phyloP scores from a whole-genome alignment of 441 rosid genomes.

The Metrosideros polymorpha region DNA sequence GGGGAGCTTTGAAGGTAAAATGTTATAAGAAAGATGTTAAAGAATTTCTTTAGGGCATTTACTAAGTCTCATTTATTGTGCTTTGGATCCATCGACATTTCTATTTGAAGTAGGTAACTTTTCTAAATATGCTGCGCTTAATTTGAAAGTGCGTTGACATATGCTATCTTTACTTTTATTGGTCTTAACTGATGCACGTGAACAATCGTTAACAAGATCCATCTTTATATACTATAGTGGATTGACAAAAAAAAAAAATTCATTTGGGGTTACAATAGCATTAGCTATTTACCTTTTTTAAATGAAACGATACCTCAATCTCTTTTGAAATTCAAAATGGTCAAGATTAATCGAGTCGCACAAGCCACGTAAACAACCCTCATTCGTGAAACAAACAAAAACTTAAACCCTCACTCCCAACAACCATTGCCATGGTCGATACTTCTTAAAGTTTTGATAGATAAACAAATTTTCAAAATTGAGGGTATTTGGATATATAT shows the following conservation, averaged over 20 bases:
- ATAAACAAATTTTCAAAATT: background rate
- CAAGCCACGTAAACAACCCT: background rate
- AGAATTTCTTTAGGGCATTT: too few species aligned
- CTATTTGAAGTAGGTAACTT: background rate
- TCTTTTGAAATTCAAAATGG: background rate
- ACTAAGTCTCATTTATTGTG: background rate
- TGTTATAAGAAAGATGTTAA: too few species aligned
- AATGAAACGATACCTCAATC: background rate
- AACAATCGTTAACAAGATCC: background rate
- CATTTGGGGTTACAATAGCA: background rate
- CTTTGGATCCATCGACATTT: background rate
- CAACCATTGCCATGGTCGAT: background rate
- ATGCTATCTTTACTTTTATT: background rate
- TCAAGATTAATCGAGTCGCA: background rate
- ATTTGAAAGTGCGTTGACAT: background rate
- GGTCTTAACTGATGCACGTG: background rate
- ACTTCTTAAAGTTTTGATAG: background rate
- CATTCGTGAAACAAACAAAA: background rate
- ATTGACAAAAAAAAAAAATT: too few species aligned
- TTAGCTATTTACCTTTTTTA: background rate
- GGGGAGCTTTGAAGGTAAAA: too few species aligned
- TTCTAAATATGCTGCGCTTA: background rate
- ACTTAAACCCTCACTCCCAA: background rate
- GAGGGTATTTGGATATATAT: background rate
- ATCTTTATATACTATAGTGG: background rate